Evolutionary conservation across 2,329 filamentous ascomycete genomes (phyloP).

Genomic region (Calonectria honghensis): DNA sequence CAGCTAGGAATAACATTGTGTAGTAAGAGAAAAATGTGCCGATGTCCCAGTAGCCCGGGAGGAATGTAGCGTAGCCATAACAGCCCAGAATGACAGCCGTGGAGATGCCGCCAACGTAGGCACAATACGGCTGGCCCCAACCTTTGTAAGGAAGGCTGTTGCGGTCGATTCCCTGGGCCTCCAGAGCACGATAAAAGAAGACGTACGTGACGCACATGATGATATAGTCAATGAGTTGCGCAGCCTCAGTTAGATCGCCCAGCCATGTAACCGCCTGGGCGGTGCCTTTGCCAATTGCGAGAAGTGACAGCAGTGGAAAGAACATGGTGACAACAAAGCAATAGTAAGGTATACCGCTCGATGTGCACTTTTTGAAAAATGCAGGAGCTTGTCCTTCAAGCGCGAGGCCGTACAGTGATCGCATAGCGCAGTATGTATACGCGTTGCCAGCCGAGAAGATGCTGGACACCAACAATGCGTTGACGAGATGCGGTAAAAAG

Average conservation of each 20-base stretch:
- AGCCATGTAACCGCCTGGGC: constrained; percentile 68
- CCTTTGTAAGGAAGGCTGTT: constrained; percentile 72
- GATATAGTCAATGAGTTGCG: constrained; percentile 76
- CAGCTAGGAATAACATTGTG: constrained; percentile 62
- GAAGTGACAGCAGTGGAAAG: constrained; percentile 24
- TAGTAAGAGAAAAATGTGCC: constrained; percentile 70
- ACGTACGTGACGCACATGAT: constrained; percentile 68
- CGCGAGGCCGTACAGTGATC: constrained; percentile 58
- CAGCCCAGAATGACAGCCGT: background rate
- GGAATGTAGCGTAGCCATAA: constrained; percentile 72
- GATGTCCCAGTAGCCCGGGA: constrained; percentile 64
- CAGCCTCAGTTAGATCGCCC: constrained; percentile 71
- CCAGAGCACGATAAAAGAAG: constrained; percentile 69
- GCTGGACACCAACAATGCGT: constrained; percentile 26
- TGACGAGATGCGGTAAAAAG: constrained; percentile 28
- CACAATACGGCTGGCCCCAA: constrained; percentile 73
- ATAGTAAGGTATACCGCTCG: constrained; percentile 23
- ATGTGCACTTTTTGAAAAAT: constrained; percentile 13
- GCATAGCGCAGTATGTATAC: constrained; percentile 25
- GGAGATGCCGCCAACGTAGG: constrained; percentile 63
- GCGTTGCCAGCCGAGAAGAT: constrained; percentile 37
- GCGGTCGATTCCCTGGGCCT: constrained; percentile 71
- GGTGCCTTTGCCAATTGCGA: background rate
- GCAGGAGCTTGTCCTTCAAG: constrained; percentile 35
- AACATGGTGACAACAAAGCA: constrained; percentile 33